These are phyloP conservation scores for Ilyonectria mors-panacis DNA, from an alignment of 2,329 filamentous ascomycete species.

Conservation along the genomic window DNA sequence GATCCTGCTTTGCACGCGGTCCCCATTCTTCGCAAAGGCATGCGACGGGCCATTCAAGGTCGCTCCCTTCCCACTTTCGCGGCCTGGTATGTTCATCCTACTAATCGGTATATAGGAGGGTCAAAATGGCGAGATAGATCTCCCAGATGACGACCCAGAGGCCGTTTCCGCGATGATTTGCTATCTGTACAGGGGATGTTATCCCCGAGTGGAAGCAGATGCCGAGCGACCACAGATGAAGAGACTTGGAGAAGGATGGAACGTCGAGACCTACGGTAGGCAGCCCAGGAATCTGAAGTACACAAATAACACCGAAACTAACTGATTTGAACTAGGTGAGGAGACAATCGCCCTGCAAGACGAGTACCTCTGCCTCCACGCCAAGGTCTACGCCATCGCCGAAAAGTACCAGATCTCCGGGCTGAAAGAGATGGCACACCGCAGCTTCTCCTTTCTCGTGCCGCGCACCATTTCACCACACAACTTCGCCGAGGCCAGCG, in stretches of 20 bases:
- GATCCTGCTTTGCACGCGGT: constrained; percentile 26
- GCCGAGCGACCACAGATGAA: constrained; percentile 1
- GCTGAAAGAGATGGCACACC: constrained; percentile 21
- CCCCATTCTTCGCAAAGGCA: constrained; percentile 24
- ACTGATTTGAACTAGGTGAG: neutral
- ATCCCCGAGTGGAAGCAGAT: constrained; percentile 15
- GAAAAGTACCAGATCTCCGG: constrained; percentile 23
- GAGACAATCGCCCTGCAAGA: constrained; percentile 22
- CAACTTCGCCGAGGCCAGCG: constrained; percentile 23
- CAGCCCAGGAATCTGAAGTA: neutral
- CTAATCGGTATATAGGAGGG: constrained; percentile 4
- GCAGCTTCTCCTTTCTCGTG: constrained; percentile 21
- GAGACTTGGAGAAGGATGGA: constrained; percentile 11
- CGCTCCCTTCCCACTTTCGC: neutral
- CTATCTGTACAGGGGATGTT: constrained; percentile 23
- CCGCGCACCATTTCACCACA: constrained; percentile 19
- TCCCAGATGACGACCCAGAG: constrained; percentile 29
- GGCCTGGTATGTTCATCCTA: neutral
- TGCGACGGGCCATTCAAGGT: constrained; percentile 11
- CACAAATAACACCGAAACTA: neutral
- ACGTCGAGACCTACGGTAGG: constrained; percentile 10
- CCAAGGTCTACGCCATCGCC: constrained; percentile 29
- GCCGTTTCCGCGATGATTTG: constrained; percentile 21
- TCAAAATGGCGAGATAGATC: constrained; percentile 21
- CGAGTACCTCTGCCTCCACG: constrained; percentile 28